A percentile compares a stretch with the other conserved stretches of the same genome.
phyloP scores from a whole-genome alignment of 2,329 filamentous ascomycete genomes.

The Dothidotthia symphoricarpi region DNA sequence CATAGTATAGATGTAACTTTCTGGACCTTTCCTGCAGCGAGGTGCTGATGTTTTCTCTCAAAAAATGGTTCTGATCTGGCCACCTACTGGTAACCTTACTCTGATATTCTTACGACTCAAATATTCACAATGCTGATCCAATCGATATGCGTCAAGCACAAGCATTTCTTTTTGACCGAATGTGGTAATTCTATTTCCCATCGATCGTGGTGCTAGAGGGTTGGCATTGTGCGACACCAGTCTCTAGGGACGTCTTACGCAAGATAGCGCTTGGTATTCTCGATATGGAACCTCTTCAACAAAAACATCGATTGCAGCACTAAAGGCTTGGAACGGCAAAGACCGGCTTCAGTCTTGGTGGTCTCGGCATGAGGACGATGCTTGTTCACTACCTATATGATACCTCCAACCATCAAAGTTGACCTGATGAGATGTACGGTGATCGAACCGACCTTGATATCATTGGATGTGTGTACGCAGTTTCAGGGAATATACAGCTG shows the following conservation, averaged over 20 bases:
- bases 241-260: conserved; percentile 2
- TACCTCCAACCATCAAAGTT: too few relatives aligned
- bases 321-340: conserved; percentile 28
- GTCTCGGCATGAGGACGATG: not conserved
- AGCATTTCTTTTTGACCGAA: conserved; percentile 4
- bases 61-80: too few relatives aligned
- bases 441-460: too few relatives aligned
- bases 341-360: not conserved
- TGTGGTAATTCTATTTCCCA: conserved; percentile 5
- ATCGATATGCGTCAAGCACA: not conserved
- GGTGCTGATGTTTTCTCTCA: too few relatives aligned
- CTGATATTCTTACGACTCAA: too few relatives aligned
- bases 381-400: not conserved
- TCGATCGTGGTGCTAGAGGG: conserved; percentile 16
- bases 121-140: conserved; percentile 4
- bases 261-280: conserved; percentile 18
- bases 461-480: too few relatives aligned
- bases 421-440: too few relatives aligned
- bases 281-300: conserved; percentile 11
- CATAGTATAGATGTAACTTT: too few relatives aligned
- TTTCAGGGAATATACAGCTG: too few relatives aligned
- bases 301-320: conserved; percentile 24
- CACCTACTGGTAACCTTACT: too few relatives aligned
- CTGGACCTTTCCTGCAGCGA: too few relatives aligned
- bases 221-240: conserved; percentile 7